A percentile compares a stretch with the other conserved stretches of the same genome.
These are phyloP conservation scores for Calonectria pseudoreteaudii DNA, from an alignment of 2,329 filamentous ascomycete genomes.

Conservation along the genomic window DNA sequence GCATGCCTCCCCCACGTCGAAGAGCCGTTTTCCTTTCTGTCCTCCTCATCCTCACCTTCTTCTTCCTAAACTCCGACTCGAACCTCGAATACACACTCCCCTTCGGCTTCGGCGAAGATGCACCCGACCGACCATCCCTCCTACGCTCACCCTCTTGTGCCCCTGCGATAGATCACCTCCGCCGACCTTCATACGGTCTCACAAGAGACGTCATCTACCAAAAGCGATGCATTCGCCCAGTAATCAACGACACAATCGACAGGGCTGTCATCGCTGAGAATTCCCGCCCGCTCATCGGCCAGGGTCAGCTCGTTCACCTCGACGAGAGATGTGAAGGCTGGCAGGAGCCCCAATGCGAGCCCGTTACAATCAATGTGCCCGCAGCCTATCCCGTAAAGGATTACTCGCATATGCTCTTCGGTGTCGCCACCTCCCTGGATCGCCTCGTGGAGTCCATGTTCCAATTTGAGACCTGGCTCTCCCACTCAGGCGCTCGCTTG, in stretches of 20 bases:
- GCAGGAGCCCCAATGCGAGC: constrained; percentile 49
- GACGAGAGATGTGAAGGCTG: constrained; percentile 41
- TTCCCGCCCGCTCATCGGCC: constrained; percentile 50
- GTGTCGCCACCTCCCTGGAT: constrained; percentile 65
- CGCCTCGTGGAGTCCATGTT: constrained; percentile 63
- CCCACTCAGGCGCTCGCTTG: constrained; percentile 62
- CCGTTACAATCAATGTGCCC: constrained; percentile 61
- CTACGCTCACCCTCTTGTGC: constrained; percentile 38
- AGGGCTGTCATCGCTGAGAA: constrained; percentile 53
- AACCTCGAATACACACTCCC: constrained; percentile 27
- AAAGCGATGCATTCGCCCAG: constrained; percentile 57
- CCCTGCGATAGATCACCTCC: constrained; percentile 45
- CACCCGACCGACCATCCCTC: constrained; percentile 37
- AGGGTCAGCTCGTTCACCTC: constrained; percentile 46
- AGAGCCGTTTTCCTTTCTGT: constrained; percentile 18
- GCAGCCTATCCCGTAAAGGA: constrained; percentile 54
- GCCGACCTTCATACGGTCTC: constrained; percentile 47
- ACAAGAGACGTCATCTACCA: constrained; percentile 57
- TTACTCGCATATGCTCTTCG: constrained; percentile 67
- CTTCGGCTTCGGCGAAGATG: constrained; percentile 32
- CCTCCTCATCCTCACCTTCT: constrained; percentile 10
- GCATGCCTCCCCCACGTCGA: constrained; percentile 18
- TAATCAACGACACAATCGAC: constrained; percentile 47
- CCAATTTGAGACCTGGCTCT: constrained; percentile 68
- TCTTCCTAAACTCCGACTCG: constrained; percentile 24